A percentile compares a stretch with the other conserved stretches of the same genome.
These are phyloP conservation scores for Capsella rubella DNA, from an alignment of 441 rosid genomes.

Conservation along the genomic window DNA sequence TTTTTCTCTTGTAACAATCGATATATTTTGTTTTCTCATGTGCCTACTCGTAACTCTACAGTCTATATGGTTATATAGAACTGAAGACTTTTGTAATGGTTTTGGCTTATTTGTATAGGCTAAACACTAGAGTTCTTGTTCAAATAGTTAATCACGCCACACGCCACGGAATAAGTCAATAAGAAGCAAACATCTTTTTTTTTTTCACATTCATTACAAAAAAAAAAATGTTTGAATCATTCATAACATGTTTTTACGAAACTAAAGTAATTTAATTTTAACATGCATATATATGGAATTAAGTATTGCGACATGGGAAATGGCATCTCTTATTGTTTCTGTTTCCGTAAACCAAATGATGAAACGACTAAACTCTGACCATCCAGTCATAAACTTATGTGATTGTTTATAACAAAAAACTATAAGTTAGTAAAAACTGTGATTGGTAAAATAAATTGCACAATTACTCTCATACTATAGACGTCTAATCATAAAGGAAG, in stretches of 20 bases:
- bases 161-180: background rate
- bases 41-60: background rate
- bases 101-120: conserved; percentile 12
- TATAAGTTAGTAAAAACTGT: background rate
- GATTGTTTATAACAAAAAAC: background rate
- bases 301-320: background rate
- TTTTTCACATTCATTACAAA: no score
- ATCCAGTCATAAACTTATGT: no score
- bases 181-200: background rate
- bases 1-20: background rate
- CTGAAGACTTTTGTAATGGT: conserved; percentile 5
- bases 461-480: background rate
- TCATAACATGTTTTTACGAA: no score
- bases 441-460: background rate
- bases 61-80: conserved; percentile 7
- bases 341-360: background rate
- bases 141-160: background rate
- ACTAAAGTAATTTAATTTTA: background rate
- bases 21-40: background rate
- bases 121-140: background rate
- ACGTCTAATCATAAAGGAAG: background rate
- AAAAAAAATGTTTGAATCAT: no score
- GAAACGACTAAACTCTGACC: background rate
- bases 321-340: background rate
- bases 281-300: background rate